Percentiles rank a stretch among this genome's conserved stretches.
phyloP scores from a whole-genome alignment of 2,329 filamentous ascomycete genomes.

The Hymenoscyphus infarciens region DNA sequence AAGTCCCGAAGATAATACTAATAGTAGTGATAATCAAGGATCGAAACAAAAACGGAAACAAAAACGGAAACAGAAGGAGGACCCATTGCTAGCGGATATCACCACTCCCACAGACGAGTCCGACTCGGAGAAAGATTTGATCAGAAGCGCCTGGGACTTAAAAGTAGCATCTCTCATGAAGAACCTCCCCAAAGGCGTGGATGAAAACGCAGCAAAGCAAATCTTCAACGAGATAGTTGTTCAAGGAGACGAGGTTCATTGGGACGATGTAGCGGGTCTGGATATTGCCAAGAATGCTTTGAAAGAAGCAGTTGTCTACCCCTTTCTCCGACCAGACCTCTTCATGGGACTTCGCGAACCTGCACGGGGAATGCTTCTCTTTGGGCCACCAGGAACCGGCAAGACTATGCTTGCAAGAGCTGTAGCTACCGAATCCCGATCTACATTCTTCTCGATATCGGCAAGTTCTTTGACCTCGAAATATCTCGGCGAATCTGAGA shows the following conservation, averaged over 20 bases:
- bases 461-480: conserved; percentile 93
- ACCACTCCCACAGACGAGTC: conserved; percentile 44
- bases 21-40: conserved; percentile 27
- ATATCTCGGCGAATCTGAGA: conserved; percentile 93
- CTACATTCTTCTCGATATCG: conserved; percentile 96
- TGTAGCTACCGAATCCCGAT: conserved; percentile 90
- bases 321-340: conserved; percentile 88
- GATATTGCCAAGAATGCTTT: conserved; percentile 87
- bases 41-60: conserved; percentile 28
- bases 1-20: conserved; percentile 33
- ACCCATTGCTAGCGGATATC: conserved; percentile 36
- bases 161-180: conserved; percentile 66
- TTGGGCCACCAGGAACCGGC: conserved; percentile 94
- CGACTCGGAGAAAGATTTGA: conserved; percentile 41
- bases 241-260: conserved; percentile 89
- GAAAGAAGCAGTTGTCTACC: conserved; percentile 95
- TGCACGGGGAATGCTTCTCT: conserved; percentile 90
- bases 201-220: conserved; percentile 77
- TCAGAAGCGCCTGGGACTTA: conserved; percentile 54
- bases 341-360: conserved; percentile 96
- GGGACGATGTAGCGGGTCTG: conserved; percentile 88
- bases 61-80: conserved; percentile 35
- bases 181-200: conserved; percentile 76
- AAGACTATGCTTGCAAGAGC: conserved; percentile 97
- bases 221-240: conserved; percentile 96